Conservation (phyloP, 345 rosid species). For the Geranium brycei region DNA sequence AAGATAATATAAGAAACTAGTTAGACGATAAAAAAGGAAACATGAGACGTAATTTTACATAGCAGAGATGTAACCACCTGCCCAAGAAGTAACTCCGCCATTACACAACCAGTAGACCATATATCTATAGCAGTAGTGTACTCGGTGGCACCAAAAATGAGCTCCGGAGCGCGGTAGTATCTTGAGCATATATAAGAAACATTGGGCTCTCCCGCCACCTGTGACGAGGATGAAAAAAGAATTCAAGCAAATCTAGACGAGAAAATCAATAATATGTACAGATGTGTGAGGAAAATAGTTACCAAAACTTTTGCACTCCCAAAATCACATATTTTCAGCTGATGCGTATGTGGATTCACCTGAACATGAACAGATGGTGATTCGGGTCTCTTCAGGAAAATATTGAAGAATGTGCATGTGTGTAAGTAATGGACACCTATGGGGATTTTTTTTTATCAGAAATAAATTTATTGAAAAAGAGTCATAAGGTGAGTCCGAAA, state of each 20-base stretch:
- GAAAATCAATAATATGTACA: conserved; percentile 5
- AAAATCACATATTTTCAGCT: conserved; percentile 84
- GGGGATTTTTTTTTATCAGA: too few species aligned
- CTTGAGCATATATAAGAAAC: conserved; percentile 90
- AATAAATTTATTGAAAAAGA: too few species aligned
- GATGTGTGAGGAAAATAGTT: conserved; percentile 11
- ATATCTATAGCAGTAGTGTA: conserved; percentile 95
- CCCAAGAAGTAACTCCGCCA: conserved; percentile 93
- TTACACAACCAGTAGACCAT: conserved; percentile 96
- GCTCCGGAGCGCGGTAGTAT: conserved; percentile 94
- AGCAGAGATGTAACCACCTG: conserved; percentile 30
- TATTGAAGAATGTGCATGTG: not conserved
- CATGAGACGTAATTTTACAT: conserved; percentile 1
- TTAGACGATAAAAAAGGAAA: conserved; percentile 1
- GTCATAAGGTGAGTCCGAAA: too few species aligned
- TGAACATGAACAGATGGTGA: conserved; percentile 12
- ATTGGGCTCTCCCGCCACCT: conserved; percentile 91
- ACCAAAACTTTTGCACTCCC: conserved; percentile 96
- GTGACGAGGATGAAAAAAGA: conserved; percentile 3
- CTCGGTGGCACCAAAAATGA: conserved; percentile 90
- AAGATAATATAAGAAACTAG: conserved; percentile 5
- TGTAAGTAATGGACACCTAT: too few species aligned
- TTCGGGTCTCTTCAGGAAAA: not conserved
- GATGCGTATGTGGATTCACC: conserved; percentile 89
- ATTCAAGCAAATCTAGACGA: conserved; percentile 7